phyloP scores from a whole-genome alignment of 176 grass and related monocot species.

The Lolium multiflorum region DNA sequence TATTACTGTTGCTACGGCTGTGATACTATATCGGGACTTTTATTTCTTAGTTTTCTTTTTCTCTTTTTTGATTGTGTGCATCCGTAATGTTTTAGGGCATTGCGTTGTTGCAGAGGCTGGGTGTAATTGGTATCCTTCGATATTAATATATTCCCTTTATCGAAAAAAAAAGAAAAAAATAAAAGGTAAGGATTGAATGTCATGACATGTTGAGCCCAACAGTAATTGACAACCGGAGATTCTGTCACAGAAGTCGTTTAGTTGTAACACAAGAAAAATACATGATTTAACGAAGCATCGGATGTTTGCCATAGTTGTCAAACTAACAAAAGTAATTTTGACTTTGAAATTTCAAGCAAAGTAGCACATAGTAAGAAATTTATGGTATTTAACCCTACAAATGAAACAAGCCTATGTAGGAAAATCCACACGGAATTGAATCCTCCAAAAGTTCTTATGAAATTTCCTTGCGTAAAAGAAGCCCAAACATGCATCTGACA shows the following conservation, averaged over 20 bases:
- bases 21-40: too few species aligned
- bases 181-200: not conserved
- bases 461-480: not conserved
- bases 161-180: too few species aligned
- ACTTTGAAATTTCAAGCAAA: not conserved
- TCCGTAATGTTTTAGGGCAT: too few species aligned
- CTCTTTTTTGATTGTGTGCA: too few species aligned
- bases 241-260: not conserved
- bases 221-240: not conserved
- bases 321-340: not conserved
- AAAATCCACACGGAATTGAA: not conserved
- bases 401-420: not conserved
- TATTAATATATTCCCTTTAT: too few species aligned
- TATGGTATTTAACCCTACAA: not conserved
- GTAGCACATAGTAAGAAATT: not conserved
- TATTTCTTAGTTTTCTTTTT: too few species aligned
- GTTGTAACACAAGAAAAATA: too few species aligned
- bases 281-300: not conserved
- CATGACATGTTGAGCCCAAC: not conserved
- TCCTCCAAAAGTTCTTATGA: not conserved
- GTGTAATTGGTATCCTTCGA: too few species aligned
- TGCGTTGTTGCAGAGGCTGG: too few species aligned
- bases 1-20: too few species aligned
- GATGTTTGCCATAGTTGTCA: not conserved
- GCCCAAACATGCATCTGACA: not conserved